Evolutionary conservation across 768 basidiomycete species (phyloP).

Genomic region (Tubosaeta sp.): DNA sequence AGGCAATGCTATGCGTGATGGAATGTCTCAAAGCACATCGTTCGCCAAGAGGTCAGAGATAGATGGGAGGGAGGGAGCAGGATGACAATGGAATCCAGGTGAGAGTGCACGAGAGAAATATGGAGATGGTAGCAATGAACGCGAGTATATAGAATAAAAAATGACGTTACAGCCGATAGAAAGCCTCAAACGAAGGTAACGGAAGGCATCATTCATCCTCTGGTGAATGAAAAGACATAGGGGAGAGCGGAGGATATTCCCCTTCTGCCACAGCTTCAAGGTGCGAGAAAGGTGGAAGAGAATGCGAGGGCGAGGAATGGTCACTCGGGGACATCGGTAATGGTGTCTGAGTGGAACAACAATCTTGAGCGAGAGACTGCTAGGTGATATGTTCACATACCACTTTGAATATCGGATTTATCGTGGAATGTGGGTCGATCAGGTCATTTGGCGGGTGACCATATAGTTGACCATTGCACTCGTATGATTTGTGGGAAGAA

Average conservation of each 20-base stretch:
- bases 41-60: constrained; percentile 18
- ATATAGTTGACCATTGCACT: constrained; percentile 46
- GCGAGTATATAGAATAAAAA: constrained; percentile 23
- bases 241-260: constrained; percentile 67
- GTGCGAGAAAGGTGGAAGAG: constrained; percentile 74
- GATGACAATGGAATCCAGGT: constrained; percentile 21
- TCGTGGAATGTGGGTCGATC: constrained; percentile 59
- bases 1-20: constrained; percentile 16
- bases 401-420: constrained; percentile 90
- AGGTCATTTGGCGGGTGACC: constrained; percentile 61
- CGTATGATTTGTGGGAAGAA: constrained; percentile 41
- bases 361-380: constrained; percentile 6
- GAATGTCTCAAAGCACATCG: constrained; percentile 1
- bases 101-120: constrained; percentile 21
- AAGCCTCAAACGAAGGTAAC: constrained; percentile 19
- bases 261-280: constrained; percentile 81
- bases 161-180: constrained; percentile 18
- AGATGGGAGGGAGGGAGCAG: constrained; percentile 8
- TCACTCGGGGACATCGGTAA: constrained; percentile 42
- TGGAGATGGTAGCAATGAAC: constrained; percentile 30
- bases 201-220: constrained; percentile 36
- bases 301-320: constrained; percentile 38
- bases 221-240: constrained; percentile 64
- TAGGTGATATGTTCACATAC: constrained; percentile 44
- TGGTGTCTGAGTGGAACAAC: constrained; percentile 42